Percentiles rank a stretch among this genome's conserved stretches.
Evolutionary conservation across 1,139 yeast genomes (phyloP).

Genomic region (Pichia sp.): DNA sequence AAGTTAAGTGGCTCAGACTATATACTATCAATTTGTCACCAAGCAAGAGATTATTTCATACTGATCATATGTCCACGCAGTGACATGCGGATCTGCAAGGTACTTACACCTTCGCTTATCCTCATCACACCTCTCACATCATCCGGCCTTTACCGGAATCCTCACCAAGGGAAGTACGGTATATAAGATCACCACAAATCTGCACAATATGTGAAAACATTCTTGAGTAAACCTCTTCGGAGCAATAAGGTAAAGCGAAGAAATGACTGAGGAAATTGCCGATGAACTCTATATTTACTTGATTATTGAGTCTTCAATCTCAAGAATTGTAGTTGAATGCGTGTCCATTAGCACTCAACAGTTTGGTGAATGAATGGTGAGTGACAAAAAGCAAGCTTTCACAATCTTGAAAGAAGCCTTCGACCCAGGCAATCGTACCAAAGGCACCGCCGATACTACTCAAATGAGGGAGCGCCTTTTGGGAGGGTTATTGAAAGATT

Average conservation of each 20-base stretch:
- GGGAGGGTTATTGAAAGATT: constrained; percentile 42
- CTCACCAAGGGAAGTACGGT: not conserved
- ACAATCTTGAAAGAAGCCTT: constrained; percentile 47
- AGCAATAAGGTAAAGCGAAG: not conserved
- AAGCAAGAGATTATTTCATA: too few species aligned
- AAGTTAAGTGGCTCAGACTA: too few species aligned
- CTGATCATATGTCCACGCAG: too few species aligned
- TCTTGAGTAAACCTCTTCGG: too few species aligned
- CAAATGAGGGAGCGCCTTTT: constrained; percentile 45
- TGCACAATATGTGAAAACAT: too few species aligned
- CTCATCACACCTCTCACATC: too few species aligned
- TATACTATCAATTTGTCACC: too few species aligned
- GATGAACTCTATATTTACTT: not conserved
- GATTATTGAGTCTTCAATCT: constrained; percentile 44
- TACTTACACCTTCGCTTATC: too few species aligned
- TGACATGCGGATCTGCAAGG: too few species aligned
- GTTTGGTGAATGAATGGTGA: constrained; percentile 47
- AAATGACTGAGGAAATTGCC: not conserved
- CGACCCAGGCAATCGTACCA: constrained; percentile 49
- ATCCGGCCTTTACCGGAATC: not conserved
- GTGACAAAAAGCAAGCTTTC: constrained; percentile 38
- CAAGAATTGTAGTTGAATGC: constrained; percentile 51
- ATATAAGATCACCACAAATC: too few species aligned
- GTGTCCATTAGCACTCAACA: constrained; percentile 48
- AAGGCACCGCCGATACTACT: constrained; percentile 50